Percentiles rank a stretch among this genome's conserved stretches.
These are phyloP conservation scores for Leersia perrieri DNA, from an alignment of 176 grass and related monocot species.

Conservation along the genomic window DNA sequence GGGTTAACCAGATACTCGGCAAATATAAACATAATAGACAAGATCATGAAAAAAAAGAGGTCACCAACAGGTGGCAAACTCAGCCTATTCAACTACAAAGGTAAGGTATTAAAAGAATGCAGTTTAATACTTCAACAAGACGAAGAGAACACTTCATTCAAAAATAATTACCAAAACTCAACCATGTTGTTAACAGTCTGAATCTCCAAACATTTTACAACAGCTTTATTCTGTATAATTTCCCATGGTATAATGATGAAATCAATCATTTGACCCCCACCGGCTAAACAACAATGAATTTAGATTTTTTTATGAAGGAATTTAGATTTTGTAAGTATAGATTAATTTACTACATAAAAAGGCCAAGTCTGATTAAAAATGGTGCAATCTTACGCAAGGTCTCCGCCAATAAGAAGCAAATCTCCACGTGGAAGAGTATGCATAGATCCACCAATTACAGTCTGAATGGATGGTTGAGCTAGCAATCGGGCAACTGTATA, in stretches of 20 bases:
- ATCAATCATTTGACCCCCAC: slow-evolving; percentile 4
- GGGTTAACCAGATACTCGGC: not conserved
- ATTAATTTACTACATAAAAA: not conserved
- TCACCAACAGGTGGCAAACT: not conserved
- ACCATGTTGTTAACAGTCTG: not conserved
- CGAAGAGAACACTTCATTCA: not conserved
- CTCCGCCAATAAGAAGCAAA: slow-evolving; percentile 81
- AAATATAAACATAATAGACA: slow-evolving; percentile 6
- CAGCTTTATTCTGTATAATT: not conserved
- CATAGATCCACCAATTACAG: slow-evolving; percentile 60
- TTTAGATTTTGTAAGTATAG: slow-evolving; percentile 17
- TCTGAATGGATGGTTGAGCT: slow-evolving; percentile 75
- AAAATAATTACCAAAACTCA: slow-evolving; percentile 21
- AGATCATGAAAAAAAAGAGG: not conserved
- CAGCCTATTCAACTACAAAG: not conserved
- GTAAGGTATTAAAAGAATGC: not conserved
- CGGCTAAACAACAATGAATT: not conserved
- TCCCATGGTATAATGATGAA: not conserved
- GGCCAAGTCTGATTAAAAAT: slow-evolving; percentile 21
- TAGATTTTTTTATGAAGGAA: slow-evolving; percentile 23
- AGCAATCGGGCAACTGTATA: slow-evolving; percentile 75
- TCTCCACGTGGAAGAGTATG: slow-evolving; percentile 83
- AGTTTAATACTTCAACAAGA: not conserved
- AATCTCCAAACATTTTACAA: not conserved
- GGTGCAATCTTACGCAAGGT: slow-evolving; percentile 78